Conservation (phyloP, 2,329 filamentous ascomycete species). For the Aurifilum marmelostoma region DNA sequence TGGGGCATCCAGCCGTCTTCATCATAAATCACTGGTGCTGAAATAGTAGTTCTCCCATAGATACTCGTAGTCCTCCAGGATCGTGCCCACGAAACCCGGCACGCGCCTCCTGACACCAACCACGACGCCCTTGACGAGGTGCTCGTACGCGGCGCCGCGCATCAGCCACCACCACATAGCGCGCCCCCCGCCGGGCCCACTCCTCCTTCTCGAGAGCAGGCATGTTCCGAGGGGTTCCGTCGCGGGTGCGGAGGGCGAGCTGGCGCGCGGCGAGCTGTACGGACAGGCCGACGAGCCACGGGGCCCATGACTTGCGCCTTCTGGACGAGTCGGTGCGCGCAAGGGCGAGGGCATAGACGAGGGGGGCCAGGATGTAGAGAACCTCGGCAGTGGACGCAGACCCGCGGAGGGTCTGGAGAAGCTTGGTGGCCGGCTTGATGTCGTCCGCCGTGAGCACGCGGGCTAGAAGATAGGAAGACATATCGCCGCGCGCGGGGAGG, state of each 20-base stretch:
- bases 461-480: conserved; percentile 82
- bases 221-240: conserved; percentile 51
- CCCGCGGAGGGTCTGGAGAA: conserved; percentile 83
- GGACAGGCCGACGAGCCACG: conserved; percentile 84
- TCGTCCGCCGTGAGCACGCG: conserved; percentile 95
- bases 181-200: conserved; percentile 84
- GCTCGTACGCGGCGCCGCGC: conserved; percentile 96
- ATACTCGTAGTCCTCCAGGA: conserved; percentile 95
- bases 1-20: background rate
- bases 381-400: conserved; percentile 77
- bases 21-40: conserved; percentile 51
- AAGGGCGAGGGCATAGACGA: conserved; percentile 84
- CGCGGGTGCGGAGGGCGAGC: conserved; percentile 45
- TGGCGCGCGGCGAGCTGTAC: conserved; percentile 91
- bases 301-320: conserved; percentile 76
- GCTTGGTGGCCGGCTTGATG: conserved; percentile 85
- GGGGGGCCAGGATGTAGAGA: conserved; percentile 87
- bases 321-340: conserved; percentile 58
- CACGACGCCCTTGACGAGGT: conserved; percentile 78
- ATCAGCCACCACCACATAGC: conserved; percentile 94
- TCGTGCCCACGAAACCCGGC: conserved; percentile 78
- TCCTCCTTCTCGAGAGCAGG: conserved; percentile 90
- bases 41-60: conserved; percentile 99
- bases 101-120: conserved; percentile 74
- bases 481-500: conserved; percentile 78